Percentiles rank a stretch among this genome's conserved stretches.
Conservation (phyloP, 2,329 filamentous ascomycete genomes). For the Xylariomycetidae sp. region DNA sequence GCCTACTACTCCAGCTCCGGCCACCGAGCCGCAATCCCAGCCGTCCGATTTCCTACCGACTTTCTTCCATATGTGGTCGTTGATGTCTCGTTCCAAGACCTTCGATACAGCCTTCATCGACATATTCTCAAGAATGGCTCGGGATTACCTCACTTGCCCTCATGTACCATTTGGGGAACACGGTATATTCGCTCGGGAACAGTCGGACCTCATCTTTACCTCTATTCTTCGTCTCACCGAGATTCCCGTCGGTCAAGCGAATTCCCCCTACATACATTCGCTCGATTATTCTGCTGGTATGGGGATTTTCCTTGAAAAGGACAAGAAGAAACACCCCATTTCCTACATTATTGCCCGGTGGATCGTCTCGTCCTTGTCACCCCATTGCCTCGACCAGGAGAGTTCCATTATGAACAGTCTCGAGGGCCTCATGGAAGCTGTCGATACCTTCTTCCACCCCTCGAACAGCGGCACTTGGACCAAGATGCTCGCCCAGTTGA, state of each 20-base stretch:
- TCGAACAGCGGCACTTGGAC: conserved; percentile 95
- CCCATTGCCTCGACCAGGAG: conserved; percentile 69
- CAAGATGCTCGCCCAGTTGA: conserved; percentile 80
- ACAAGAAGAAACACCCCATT: conserved; percentile 87
- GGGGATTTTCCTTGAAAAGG: conserved; percentile 83
- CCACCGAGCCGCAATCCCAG: conserved; percentile 68
- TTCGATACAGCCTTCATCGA: conserved; percentile 88
- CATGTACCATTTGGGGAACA: conserved; percentile 79
- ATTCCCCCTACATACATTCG: conserved; percentile 82
- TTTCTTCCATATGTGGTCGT: conserved; percentile 93
- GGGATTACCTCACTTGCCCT: conserved; percentile 72
- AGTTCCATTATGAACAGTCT: conserved; percentile 79
- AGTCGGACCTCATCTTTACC: conserved; percentile 90
- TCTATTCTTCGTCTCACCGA: conserved; percentile 84
- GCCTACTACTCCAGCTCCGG: conserved; percentile 74
- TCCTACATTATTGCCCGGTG: conserved; percentile 89
- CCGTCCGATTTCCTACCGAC: conserved; percentile 88
- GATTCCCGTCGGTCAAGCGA: conserved; percentile 94
- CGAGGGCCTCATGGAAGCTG: conserved; percentile 87
- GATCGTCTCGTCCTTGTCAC: conserved; percentile 90
- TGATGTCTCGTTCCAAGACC: conserved; percentile 82
- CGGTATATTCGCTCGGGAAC: conserved; percentile 88
- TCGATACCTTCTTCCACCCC: conserved; percentile 98
- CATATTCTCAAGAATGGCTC: conserved; percentile 78
- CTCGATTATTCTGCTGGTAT: conserved; percentile 81